These are phyloP conservation scores for Aspergillus bertholletiae DNA, from an alignment of 495 filamentous ascomycete species.

Conservation along the genomic window DNA sequence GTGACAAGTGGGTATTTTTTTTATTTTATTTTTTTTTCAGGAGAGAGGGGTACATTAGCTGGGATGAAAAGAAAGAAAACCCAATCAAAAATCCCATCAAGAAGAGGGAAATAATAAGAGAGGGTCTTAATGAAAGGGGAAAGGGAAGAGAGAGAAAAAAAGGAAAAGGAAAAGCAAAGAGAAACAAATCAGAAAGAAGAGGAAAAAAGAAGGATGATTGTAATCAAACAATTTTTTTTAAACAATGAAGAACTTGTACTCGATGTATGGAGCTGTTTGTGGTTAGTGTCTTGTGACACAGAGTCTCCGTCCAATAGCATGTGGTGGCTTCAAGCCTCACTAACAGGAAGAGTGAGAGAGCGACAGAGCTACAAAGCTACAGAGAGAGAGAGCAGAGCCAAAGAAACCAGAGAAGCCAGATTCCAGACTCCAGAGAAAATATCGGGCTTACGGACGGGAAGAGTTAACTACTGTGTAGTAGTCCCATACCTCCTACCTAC, in stretches of 20 bases:
- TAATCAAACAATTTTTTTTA: neutral
- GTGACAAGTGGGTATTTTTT: neutral
- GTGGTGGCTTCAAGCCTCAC: neutral
- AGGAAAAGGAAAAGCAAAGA: neutral
- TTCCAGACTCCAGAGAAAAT: too few relatives aligned
- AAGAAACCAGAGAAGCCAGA: too few relatives aligned
- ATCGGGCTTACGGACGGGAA: too few relatives aligned
- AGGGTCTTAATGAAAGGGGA: too few relatives aligned
- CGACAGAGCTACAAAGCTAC: neutral
- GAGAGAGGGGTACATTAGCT: neutral
- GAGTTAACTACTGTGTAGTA: too few relatives aligned
- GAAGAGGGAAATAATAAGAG: neutral
- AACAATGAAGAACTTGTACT: neutral
- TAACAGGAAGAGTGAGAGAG: too few relatives aligned
- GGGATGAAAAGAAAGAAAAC: constrained; percentile 4
- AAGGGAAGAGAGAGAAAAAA: constrained; percentile 1
- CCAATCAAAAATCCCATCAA: neutral
- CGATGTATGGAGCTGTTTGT: neutral
- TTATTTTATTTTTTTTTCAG: too few relatives aligned
- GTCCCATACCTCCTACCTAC: too few relatives aligned
- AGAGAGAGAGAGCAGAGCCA: too few relatives aligned
- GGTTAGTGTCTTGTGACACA: constrained; percentile 1
- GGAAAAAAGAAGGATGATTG: neutral
- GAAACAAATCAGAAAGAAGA: neutral
- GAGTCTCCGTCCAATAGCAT: neutral